A percentile compares a stretch with the other conserved stretches of the same genome.
Evolutionary conservation across 345 rosid species (phyloP).

Genomic region (Lagerstroemia speciosa): DNA sequence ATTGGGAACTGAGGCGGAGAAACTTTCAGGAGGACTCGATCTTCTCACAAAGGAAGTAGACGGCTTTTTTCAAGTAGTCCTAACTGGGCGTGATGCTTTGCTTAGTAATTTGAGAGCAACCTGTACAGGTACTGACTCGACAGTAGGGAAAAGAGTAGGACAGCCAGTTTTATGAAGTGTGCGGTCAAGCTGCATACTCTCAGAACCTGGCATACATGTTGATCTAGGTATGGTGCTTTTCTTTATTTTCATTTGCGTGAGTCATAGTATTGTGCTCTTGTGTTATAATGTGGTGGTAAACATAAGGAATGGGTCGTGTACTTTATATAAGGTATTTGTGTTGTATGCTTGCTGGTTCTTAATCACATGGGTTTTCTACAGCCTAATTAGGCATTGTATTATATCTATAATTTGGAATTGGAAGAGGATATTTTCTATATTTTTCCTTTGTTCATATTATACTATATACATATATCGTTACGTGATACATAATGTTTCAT

Average conservation of each 20-base stretch:
- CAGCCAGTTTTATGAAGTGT: conserved; percentile 18
- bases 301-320: background rate
- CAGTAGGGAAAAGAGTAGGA: conserved; percentile 22
- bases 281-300: background rate
- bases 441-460: no score
- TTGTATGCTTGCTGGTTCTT: background rate
- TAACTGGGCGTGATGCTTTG: conserved; percentile 75
- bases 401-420: conserved; percentile 1
- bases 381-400: background rate
- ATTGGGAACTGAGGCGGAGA: conserved; percentile 32
- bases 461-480: no score
- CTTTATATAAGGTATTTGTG: background rate
- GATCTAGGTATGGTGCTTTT: conserved; percentile 13
- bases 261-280: conserved; percentile 9
- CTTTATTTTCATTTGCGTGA: conserved; percentile 9
- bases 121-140: conserved; percentile 21
- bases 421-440: background rate
- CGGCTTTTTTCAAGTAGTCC: conserved; percentile 63
- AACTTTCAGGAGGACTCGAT: conserved; percentile 61
- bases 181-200: conserved; percentile 14
- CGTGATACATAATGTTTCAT: no score
- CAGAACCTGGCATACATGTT: conserved; percentile 7
- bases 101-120: conserved; percentile 61
- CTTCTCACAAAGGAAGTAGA: conserved; percentile 59
- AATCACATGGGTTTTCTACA: background rate